phyloP scores from a whole-genome alignment of 2,329 filamentous ascomycete genomes.

The Pseudogymnoascus pannorum region DNA sequence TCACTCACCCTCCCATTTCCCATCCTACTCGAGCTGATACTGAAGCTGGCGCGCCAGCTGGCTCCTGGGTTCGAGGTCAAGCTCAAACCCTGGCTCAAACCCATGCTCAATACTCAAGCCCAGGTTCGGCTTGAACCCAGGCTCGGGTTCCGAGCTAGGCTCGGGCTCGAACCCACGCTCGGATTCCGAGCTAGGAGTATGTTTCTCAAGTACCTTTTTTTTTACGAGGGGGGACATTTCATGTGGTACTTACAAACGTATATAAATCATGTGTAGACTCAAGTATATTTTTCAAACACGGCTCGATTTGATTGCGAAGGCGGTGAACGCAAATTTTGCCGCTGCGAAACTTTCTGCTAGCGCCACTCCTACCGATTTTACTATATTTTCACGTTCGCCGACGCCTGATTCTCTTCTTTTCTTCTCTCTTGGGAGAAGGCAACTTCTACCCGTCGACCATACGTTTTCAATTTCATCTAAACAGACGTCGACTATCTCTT shows the following conservation, averaged over 20 bases:
- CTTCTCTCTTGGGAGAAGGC: conserved; percentile 48
- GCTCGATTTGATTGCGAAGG: background rate
- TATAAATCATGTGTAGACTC: background rate
- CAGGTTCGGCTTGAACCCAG: too few relatives aligned
- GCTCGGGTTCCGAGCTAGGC: too few relatives aligned
- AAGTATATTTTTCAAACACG: background rate
- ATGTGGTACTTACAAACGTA: background rate
- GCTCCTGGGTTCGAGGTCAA: too few relatives aligned
- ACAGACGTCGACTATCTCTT: conserved; percentile 37
- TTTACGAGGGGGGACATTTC: too few relatives aligned
- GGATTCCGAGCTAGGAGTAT: too few relatives aligned
- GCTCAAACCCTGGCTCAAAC: too few relatives aligned
- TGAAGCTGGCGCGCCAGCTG: too few relatives aligned
- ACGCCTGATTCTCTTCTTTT: conserved; percentile 28
- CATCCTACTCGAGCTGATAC: too few relatives aligned
- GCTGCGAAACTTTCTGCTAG: conserved; percentile 10
- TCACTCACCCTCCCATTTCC: too few relatives aligned
- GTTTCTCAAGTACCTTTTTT: background rate
- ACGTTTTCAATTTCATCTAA: conserved; percentile 34
- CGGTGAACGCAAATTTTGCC: conserved; percentile 8
- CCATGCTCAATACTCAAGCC: too few relatives aligned
- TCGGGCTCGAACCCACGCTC: too few relatives aligned
- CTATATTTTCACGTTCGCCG: background rate
- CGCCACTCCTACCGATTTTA: conserved; percentile 1
- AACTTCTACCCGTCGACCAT: conserved; percentile 53